Conservation (phyloP, 805 yeast genomes). For the Cyberlindnera sargentensis region DNA sequence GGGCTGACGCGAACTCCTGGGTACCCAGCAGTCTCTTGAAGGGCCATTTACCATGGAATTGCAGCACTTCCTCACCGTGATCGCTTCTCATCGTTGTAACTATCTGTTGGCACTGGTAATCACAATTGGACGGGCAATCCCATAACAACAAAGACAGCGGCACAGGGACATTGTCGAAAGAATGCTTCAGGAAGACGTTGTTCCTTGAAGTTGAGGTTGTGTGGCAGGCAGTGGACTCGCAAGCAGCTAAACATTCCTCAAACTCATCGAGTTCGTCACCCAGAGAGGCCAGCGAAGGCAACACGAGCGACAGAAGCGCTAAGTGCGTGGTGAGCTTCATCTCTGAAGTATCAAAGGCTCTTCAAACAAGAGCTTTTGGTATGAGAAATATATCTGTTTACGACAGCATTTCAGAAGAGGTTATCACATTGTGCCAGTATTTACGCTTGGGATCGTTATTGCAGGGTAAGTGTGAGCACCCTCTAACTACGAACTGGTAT, state of each 20-base stretch:
- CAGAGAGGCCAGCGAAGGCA: slow-evolving; percentile 4
- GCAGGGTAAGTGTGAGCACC: too few species aligned
- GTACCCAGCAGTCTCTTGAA: slow-evolving; percentile 68
- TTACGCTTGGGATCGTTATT: background rate
- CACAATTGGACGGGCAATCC: slow-evolving; percentile 80
- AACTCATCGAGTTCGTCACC: slow-evolving; percentile 14
- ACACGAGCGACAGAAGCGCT: background rate
- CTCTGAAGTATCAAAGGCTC: background rate
- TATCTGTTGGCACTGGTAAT: slow-evolving; percentile 83
- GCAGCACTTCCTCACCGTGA: slow-evolving; percentile 51
- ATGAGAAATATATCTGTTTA: too few species aligned
- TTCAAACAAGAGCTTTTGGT: background rate
- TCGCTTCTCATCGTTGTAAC: slow-evolving; percentile 50
- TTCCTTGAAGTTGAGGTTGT: slow-evolving; percentile 3
- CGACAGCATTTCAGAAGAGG: background rate
- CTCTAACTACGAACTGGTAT: too few species aligned
- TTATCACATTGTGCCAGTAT: background rate
- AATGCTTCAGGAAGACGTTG: slow-evolving; percentile 5
- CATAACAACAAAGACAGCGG: slow-evolving; percentile 46
- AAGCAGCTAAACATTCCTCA: slow-evolving; percentile 9
- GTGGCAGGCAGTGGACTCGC: slow-evolving; percentile 7
- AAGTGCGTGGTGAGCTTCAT: background rate
- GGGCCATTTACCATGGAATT: slow-evolving; percentile 99
- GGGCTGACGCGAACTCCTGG: slow-evolving; percentile 76
- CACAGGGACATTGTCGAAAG: slow-evolving; percentile 5